phyloP scores from a whole-genome alignment of 257 asterid genomes.

The Parsonsia alboflavescens region DNA sequence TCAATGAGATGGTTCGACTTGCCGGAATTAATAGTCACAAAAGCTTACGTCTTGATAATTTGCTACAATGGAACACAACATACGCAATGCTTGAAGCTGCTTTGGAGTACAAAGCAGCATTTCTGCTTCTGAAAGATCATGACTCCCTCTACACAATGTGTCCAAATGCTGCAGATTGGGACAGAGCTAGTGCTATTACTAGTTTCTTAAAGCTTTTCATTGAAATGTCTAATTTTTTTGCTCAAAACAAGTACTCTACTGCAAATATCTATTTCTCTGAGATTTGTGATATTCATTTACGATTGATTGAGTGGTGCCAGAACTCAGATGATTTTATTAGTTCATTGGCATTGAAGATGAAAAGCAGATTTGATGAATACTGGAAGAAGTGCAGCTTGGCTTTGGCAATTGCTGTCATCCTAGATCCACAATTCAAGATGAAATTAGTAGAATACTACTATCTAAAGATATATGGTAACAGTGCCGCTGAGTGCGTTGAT shows the following conservation, averaged over 20 bases:
- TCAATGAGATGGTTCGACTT: slow-evolving; percentile 59
- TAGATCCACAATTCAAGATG: slow-evolving; percentile 92
- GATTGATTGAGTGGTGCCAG: slow-evolving; percentile 90
- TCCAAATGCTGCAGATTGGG: slow-evolving; percentile 70
- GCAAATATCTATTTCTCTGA: slow-evolving; percentile 72
- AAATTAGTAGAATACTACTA: slow-evolving; percentile 80
- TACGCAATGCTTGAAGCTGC: slow-evolving; percentile 75
- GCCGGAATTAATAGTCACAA: slow-evolving; percentile 51
- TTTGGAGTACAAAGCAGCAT: slow-evolving; percentile 66
- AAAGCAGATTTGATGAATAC: slow-evolving; percentile 77
- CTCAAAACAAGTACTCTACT: slow-evolving; percentile 57
- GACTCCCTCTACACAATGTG: slow-evolving; percentile 51
- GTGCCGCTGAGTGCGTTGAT: slow-evolving; percentile 56
- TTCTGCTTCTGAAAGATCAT: slow-evolving; percentile 67
- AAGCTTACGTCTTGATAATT: slow-evolving; percentile 52
- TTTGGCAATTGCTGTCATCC: slow-evolving; percentile 88
- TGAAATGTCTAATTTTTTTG: slow-evolving; percentile 69
- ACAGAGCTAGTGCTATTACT: slow-evolving; percentile 55
- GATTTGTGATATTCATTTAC: slow-evolving; percentile 87
- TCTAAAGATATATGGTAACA: slow-evolving; percentile 68
- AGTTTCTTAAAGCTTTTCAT: slow-evolving; percentile 70
- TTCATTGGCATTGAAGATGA: slow-evolving; percentile 76
- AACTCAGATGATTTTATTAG: slow-evolving; percentile 73
- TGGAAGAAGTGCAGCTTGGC: slow-evolving; percentile 98
- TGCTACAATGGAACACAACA: slow-evolving; percentile 73